Base-by-base conservation (phyloP, 1,284 basidiomycete genomes). In the Exobasidium cylindrosporum region DNA sequence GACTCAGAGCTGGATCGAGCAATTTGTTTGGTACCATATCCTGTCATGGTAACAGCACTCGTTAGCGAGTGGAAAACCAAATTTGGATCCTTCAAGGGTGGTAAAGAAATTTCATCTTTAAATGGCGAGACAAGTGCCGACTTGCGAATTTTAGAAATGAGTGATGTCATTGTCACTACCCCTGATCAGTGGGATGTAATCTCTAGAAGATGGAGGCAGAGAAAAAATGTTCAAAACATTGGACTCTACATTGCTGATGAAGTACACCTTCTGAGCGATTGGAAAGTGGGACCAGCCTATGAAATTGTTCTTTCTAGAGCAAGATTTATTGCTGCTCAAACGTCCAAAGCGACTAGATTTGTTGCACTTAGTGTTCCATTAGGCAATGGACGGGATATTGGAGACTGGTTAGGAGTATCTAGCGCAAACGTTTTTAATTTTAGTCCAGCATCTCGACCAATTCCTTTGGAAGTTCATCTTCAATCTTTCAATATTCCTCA, bases 381-480 rank as follows among this genome's bases (percentile, higher is more conserved):
- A 13, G 91, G 93, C n/a, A 97, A 98, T 75, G 94, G 93, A 1
- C 86, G 90, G 28, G 96, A 98, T 80, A 83, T 99, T 0, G 93
- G 94, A 31, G 95, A 98, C 77, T 98, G 96, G 96, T 92, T 99
- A 81, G 95, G 94, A 31, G 93, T 89, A 0, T 88, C 89, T 0
- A 92, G 95, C 78, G 63, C 61, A 3, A 89, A 90, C 6, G 91
- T 97, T 67, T 97, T 98, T 87, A 97, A 98, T 83, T 97, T 98
- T 82, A 90, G 92, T 0, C 94, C 94, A 0, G 90, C 91, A 73
- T 92, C 95, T 21, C 89, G 95, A 31, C 93, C 93, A 1, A 83
- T 97, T 1, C 94, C 97, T 64, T 90, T 98, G 87, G 94, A 98
- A 70, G 95, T 98, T 54, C 95, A 98, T 76, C 83, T 98, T 6